Evolutionary conservation across 768 basidiomycete species (phyloP).

Genomic region (Leccinum boreale): DNA sequence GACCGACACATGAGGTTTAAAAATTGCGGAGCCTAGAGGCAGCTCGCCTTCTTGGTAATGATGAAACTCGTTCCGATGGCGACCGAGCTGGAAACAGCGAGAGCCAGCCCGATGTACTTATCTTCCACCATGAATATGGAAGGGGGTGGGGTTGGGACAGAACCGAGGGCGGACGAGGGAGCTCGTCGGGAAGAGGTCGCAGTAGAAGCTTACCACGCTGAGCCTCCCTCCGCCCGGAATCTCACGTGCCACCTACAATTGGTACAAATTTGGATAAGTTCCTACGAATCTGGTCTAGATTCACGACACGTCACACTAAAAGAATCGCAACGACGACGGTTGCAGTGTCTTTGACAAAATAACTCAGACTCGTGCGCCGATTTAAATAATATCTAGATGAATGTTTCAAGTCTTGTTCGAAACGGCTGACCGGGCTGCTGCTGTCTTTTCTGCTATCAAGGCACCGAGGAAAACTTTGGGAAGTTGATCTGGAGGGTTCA

Average conservation of each 20-base stretch:
- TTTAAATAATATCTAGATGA: background rate
- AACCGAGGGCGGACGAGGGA: constrained; percentile 4
- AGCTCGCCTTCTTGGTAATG: constrained; percentile 93
- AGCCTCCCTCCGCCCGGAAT: background rate
- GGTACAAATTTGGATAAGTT: constrained; percentile 13
- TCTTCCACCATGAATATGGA: constrained; percentile 68
- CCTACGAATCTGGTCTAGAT: background rate
- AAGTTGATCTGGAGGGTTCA: background rate
- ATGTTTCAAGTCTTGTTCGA: background rate
- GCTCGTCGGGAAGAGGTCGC: constrained; percentile 5
- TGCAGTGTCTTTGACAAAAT: background rate
- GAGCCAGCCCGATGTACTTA: constrained; percentile 90
- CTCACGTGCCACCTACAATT: constrained; percentile 19
- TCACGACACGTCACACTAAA: background rate
- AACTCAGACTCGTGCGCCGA: background rate
- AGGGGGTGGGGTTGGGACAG: background rate
- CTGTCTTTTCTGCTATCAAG: background rate
- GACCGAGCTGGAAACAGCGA: constrained; percentile 81
- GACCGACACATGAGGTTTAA: constrained; percentile 7
- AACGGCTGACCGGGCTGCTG: no score
- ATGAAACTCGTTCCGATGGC: constrained; percentile 96
- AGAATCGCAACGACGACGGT: background rate
- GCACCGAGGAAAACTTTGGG: background rate
- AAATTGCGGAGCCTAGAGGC: background rate
- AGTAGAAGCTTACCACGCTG: constrained; percentile 1